Base-by-base conservation (phyloP, 2,329 filamentous ascomycete genomes). In the Drechslera avenae region DNA sequence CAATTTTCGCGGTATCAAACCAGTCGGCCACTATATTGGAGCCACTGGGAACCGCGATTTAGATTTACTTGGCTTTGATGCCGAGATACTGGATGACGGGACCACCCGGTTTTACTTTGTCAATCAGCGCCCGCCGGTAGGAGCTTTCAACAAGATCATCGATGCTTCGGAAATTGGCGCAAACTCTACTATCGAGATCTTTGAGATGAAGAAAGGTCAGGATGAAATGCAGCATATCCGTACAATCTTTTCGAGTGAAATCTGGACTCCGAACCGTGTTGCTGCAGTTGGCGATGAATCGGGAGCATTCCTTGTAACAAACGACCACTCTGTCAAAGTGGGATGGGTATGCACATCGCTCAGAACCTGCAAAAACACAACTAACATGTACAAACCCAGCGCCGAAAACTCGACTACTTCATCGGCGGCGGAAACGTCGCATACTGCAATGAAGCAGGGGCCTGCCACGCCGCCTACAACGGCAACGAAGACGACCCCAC, bases 341-440 rank as follows among this genome's bases (percentile, higher is more conserved):
- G 62, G 62, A n/a, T 54, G 52, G 57, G 62, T 63, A 47, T n/a
- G 56, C 30, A 4, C n/a, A n/a, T n/a, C n/a, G n/a, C n/a, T n/a
- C n/a, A n/a, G n/a, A n/a, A n/a, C n/a, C n/a, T n/a, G n/a, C n/a
- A n/a, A 21, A 28, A 13, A 28, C 8, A 5, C 9, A 10, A 28
- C 26, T 28, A 13, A 28, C 10, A 28, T 12, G 9, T 28, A 12
- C 26, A 0, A 2, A 5, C 4, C 0, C 28, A 62, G 56, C 60
- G 62, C 10, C 59, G 40, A 9, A 18, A 54, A 26, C 52, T 71
- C 2, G 66, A 69, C 33, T 48, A 48, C 18, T 32, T 68, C 19
- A 52, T 69, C 14, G 66, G 67, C 10, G 67, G 67, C 3, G 67
- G 65, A 10, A 67, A 62, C 18, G 53, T 71, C 0, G 63, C 59